Evolutionary conservation across 1,139 yeast genomes (phyloP).

Genomic region (Kodamaea sp.): DNA sequence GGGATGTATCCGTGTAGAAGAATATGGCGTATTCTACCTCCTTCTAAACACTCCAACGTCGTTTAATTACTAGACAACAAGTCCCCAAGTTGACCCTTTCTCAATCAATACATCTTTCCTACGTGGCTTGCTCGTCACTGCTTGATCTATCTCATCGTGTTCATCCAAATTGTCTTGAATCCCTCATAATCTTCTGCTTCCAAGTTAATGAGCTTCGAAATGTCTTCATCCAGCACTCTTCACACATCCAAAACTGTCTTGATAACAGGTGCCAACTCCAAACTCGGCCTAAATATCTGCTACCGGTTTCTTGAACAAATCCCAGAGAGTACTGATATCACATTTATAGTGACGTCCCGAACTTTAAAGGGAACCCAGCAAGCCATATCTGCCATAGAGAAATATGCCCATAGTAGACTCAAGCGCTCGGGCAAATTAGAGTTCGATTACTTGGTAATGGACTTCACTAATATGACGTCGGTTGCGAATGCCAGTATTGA

Average conservation of each 20-base stretch:
- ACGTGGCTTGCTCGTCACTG: too few relatives aligned
- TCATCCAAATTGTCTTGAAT: too few relatives aligned
- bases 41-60: too few relatives aligned
- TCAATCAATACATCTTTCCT: too few relatives aligned
- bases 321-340: conserved; percentile 55
- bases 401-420: conserved; percentile 42
- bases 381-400: conserved; percentile 64
- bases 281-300: conserved; percentile 83
- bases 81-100: too few relatives aligned
- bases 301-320: conserved; percentile 67
- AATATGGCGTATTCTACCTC: too few relatives aligned
- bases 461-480: conserved; percentile 86
- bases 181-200: too few relatives aligned
- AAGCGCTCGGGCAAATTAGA: conserved; percentile 55
- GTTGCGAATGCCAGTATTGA: conserved; percentile 74
- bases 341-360: conserved; percentile 87
- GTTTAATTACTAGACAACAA: too few relatives aligned
- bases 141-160: too few relatives aligned
- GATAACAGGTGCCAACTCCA: conserved; percentile 56
- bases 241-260: conserved; percentile 36
- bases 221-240: conserved; percentile 4
- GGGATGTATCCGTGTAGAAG: too few relatives aligned
- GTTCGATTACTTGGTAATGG: conserved; percentile 84
- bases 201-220: neutral
- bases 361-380: conserved; percentile 82